Evolutionary conservation across 75 land plant species (phyloP), one percentile per base, ranked within the genome.

Genomic region (Selaginella moellendorffii): DNA sequence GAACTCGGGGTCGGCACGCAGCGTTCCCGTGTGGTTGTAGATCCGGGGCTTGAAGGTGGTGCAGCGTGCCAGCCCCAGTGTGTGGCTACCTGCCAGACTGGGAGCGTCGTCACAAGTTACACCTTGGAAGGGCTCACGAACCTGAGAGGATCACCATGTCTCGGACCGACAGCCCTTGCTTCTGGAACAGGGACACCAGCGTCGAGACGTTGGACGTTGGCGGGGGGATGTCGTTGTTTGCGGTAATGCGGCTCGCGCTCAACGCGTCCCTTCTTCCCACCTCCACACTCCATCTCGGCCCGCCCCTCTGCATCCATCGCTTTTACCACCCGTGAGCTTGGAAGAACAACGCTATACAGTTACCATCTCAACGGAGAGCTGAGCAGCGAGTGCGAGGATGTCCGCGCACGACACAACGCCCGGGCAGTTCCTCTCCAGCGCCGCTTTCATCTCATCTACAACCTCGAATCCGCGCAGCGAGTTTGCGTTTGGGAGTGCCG

Each of bases 321-420:
- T 14, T 5, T 36, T 5, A 36, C 10, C 14, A 36, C 46, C 5
- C 46, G 46, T 36, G 14, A 5, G 46, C 14, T 5, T 36, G 14
- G 5, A 36, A 5, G 14, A 14, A 36, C 10, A 36, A 36, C 14
- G 46, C n/a, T 36, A 14, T 36, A 14, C 5, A 5, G 17, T 56
- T 24, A 56, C 59, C 59, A 56, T 5, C 59, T 21, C 17, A 8
- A 56, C 59, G 5, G 59, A 19, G 5, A 8, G 59, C 59, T 56
- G 59, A 21, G 59, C 59, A 21, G 59, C 5, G 25, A 56, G 5
- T 56, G 59, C 59, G 2, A 56, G 59, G 5, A 25, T 24, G n/a
- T 56, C 59, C 2, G 59, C 59, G n/a, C 59, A 56, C 9, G 59
- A 56, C n/a, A 56, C 59, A 19, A 56, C 19, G n/a, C 59, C 59